phyloP scores from a whole-genome alignment of 495 filamentous ascomycete species.

The Daldinia grandis region DNA sequence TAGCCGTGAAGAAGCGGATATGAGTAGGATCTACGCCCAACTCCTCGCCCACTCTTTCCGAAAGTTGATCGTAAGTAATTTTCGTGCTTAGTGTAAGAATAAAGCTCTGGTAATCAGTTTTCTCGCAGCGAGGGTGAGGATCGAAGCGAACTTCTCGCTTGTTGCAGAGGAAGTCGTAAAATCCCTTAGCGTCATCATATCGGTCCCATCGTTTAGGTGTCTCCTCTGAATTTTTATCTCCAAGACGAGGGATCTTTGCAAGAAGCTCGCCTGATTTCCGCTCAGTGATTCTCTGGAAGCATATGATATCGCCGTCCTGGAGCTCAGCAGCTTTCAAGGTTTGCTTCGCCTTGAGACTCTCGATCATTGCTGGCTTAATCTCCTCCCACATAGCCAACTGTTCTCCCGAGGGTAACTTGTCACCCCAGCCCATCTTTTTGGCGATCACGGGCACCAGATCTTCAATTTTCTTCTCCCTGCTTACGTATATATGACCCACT shows the following conservation, averaged over 20 bases:
- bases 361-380: constrained; percentile 98
- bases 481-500: constrained; percentile 82
- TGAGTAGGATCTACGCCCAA: constrained; percentile 83
- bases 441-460: constrained; percentile 84
- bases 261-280: constrained; percentile 50
- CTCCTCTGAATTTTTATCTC: constrained; percentile 40
- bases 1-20: constrained; percentile 86
- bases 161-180: constrained; percentile 92
- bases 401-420: constrained; percentile 57
- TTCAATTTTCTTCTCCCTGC: constrained; percentile 82
- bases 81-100: constrained; percentile 80
- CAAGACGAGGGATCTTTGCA: constrained; percentile 41
- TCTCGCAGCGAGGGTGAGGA: constrained; percentile 63
- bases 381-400: constrained; percentile 86
- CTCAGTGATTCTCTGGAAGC: constrained; percentile 77
- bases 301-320: constrained; percentile 96
- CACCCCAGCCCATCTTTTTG: constrained; percentile 88
- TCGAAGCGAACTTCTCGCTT: constrained; percentile 75
- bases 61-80: constrained; percentile 88
- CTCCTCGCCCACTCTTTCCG: constrained; percentile 84
- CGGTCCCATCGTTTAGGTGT: constrained; percentile 46
- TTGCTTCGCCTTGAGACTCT: constrained; percentile 88
- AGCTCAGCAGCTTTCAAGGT: constrained; percentile 90
- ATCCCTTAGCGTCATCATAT: constrained; percentile 75
- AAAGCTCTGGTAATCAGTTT: constrained; percentile 65